Evolutionary conservation across 345 rosid genomes (phyloP).

Genomic region (Euphorbia lathyris): DNA sequence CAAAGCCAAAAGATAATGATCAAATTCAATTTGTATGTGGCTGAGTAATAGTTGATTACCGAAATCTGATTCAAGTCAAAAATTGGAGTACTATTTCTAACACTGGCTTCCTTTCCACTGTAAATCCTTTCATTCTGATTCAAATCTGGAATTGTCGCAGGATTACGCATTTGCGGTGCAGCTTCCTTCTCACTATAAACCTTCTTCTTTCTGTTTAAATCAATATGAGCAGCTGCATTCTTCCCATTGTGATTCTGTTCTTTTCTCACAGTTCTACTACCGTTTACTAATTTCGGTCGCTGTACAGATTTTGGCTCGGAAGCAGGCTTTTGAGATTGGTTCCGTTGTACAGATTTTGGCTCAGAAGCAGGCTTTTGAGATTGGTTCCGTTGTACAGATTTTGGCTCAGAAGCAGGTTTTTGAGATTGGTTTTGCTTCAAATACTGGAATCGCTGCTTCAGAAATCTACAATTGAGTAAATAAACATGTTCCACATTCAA

Average conservation of each 20-base stretch:
- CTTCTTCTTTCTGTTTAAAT: slow-evolving; percentile 39
- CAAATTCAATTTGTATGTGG: not conserved
- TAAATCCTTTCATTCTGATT: slow-evolving; percentile 35
- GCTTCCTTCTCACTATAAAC: slow-evolving; percentile 24
- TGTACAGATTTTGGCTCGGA: slow-evolving; percentile 14
- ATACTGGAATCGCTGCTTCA: slow-evolving; percentile 53
- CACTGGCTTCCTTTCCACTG: slow-evolving; percentile 40
- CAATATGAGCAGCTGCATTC: slow-evolving; percentile 27
- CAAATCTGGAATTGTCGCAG: slow-evolving; percentile 23
- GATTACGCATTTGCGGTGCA: slow-evolving; percentile 9
- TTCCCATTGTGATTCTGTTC: slow-evolving; percentile 27
- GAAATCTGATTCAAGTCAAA: slow-evolving; percentile 88
- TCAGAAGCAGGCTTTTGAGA: slow-evolving; percentile 18
- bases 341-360: slow-evolving; percentile 14
- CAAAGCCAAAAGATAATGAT: not conserved
- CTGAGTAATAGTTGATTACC: slow-evolving; percentile 36
- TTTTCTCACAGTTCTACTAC: slow-evolving; percentile 25
- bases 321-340: slow-evolving; percentile 20
- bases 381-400: slow-evolving; percentile 14
- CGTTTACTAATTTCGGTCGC: slow-evolving; percentile 20
- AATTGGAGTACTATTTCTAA: slow-evolving; percentile 32
- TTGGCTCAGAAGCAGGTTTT: slow-evolving; percentile 13
- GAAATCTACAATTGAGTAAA: slow-evolving; percentile 47
- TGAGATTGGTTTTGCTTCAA: slow-evolving; percentile 48
- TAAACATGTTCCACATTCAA: slow-evolving; percentile 6